Evolutionary conservation across 2,329 filamentous ascomycete species (phyloP).

Genomic region (Herpotrichia juniperi): DNA sequence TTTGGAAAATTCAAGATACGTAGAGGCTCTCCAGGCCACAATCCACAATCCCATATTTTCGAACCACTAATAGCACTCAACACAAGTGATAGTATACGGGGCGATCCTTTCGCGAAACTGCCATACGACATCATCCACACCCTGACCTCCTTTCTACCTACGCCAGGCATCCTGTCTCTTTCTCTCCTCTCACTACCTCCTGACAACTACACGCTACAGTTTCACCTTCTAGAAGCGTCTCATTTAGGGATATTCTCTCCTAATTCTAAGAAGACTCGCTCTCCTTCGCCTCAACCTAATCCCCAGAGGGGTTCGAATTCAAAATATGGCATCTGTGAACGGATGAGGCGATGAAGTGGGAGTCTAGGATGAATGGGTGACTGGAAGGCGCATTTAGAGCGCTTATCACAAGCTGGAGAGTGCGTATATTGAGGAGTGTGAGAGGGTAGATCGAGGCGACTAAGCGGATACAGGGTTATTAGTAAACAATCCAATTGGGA

Average conservation of each 20-base stretch:
- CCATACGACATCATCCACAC: not conserved
- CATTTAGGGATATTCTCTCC: not conserved
- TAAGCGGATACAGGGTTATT: not conserved
- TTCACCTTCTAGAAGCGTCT: not conserved
- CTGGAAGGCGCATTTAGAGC: not conserved
- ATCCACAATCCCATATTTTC: too few species aligned
- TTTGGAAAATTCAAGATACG: too few species aligned
- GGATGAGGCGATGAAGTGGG: not conserved
- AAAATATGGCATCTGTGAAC: not conserved
- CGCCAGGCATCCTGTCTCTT: not conserved
- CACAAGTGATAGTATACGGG: too few species aligned
- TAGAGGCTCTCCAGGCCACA: too few species aligned
- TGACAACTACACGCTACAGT: not conserved
- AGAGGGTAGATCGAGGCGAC: not conserved
- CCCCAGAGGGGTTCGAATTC: not conserved
- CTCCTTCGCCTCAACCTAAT: not conserved
- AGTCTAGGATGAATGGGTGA: not conserved
- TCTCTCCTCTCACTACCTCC: not conserved
- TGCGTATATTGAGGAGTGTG: not conserved
- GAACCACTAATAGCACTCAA: too few species aligned
- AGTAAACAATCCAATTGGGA: too few species aligned
- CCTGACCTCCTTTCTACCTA: not conserved
- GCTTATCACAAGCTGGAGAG: not conserved
- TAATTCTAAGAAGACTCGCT: not conserved
- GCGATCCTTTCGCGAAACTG: not conserved